These are phyloP conservation scores for Fusarium subglutinans DNA, from an alignment of 2,329 filamentous ascomycete species.

Conservation along the genomic window DNA sequence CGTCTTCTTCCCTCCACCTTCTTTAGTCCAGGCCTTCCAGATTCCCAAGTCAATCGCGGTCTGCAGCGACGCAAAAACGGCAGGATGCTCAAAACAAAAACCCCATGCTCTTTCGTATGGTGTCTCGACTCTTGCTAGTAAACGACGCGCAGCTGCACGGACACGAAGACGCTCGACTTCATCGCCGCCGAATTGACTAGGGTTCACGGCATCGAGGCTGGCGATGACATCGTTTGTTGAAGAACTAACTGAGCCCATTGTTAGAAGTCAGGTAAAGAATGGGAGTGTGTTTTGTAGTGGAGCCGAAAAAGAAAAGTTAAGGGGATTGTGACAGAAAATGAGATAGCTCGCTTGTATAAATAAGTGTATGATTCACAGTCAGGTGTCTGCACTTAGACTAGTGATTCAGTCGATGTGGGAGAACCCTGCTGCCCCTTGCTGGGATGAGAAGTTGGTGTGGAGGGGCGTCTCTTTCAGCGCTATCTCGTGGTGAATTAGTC, in stretches of 20 bases:
- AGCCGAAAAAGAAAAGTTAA: neutral
- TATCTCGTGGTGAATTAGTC: neutral
- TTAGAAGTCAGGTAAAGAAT: neutral
- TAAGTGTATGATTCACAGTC: neutral
- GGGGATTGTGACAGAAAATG: neutral
- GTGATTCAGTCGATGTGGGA: neutral
- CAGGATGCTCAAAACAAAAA: slow-evolving; percentile 28
- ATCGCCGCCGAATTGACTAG: neutral
- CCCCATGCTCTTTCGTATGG: slow-evolving; percentile 35
- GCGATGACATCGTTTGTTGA: slow-evolving; percentile 8
- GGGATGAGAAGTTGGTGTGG: neutral
- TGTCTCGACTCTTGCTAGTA: slow-evolving; percentile 16
- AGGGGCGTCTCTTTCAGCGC: fast-evolving
- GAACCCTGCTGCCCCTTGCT: neutral
- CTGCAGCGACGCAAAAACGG: slow-evolving; percentile 25
- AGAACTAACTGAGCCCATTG: neutral
- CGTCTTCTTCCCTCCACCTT: slow-evolving; percentile 12
- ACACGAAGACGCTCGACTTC: slow-evolving; percentile 33
- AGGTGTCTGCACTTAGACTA: neutral
- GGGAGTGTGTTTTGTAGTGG: neutral
- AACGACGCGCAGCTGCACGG: slow-evolving; percentile 13
- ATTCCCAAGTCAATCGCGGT: slow-evolving; percentile 20
- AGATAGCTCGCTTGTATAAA: neutral
- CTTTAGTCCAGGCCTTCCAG: slow-evolving; percentile 20
- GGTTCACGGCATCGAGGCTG: slow-evolving; percentile 4